A percentile compares a stretch with the other conserved stretches of the same genome.
Conservation (phyloP, 75 land plant species). For the Cupressus sempervirens region DNA sequence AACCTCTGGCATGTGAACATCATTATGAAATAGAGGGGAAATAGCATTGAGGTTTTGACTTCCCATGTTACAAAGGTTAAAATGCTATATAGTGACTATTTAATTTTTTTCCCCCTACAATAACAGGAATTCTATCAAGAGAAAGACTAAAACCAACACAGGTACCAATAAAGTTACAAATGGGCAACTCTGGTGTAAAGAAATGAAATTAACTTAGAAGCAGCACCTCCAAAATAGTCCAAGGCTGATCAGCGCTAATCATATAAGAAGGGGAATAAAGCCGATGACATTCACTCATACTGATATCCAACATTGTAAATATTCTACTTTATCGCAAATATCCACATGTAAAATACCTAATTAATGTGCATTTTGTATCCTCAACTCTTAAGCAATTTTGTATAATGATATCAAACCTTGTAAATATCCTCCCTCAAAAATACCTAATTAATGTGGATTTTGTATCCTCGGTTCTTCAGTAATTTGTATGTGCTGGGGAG, state of each 20-base stretch:
- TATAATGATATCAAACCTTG: no score
- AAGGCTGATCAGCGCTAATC: background rate
- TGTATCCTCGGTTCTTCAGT: no score
- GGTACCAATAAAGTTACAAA: background rate
- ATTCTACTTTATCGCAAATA: background rate
- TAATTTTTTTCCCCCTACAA: background rate
- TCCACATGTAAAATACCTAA: background rate
- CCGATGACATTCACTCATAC: background rate
- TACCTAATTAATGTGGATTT: no score
- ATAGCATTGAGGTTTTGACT: background rate
- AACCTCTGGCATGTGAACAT: background rate
- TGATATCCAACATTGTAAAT: background rate
- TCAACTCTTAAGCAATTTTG: no score
- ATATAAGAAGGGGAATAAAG: background rate
- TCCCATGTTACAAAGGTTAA: background rate
- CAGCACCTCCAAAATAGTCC: background rate
- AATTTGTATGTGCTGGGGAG: background rate
- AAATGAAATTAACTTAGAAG: no score
- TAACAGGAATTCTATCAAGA: background rate
- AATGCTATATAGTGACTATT: background rate
- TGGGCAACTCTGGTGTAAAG: background rate
- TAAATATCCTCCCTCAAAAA: no score
- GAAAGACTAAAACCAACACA: background rate
- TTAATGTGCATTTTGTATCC: no score
- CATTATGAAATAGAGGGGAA: background rate